Evolutionary conservation across 129 eudicot species (phyloP).

Genomic region (Chrysanthemum seticuspe): DNA sequence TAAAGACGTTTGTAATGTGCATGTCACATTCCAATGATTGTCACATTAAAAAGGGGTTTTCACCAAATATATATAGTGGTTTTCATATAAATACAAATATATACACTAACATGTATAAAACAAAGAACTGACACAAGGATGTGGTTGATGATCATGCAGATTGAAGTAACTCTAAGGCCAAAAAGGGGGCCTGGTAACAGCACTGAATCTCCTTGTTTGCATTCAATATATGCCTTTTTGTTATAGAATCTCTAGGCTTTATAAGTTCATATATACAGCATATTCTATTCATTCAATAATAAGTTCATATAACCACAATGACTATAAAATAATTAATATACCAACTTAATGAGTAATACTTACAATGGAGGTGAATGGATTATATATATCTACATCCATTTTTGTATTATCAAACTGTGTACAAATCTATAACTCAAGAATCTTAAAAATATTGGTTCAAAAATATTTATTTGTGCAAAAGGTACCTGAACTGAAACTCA

Average conservation of each 20-base stretch:
- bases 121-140: slow-evolving; percentile 16
- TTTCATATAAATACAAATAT: not conserved
- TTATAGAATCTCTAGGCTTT: slow-evolving; percentile 18
- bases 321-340: slow-evolving; percentile 5
- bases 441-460: slow-evolving; percentile 10
- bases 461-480: slow-evolving; percentile 51
- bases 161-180: slow-evolving; percentile 17
- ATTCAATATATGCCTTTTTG: slow-evolving; percentile 26
- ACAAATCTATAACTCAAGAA: slow-evolving; percentile 42
- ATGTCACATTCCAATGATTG: no score
- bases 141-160: slow-evolving; percentile 20
- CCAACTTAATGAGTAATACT: slow-evolving; percentile 32
- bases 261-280: slow-evolving; percentile 13
- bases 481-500: slow-evolving; percentile 86
- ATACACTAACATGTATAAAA: not conserved
- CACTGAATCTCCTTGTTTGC: slow-evolving; percentile 20
- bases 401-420: slow-evolving; percentile 36
- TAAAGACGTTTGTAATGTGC: no score
- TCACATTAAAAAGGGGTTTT: no score
- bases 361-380: slow-evolving; percentile 32
- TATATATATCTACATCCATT: slow-evolving; percentile 40
- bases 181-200: slow-evolving; percentile 23
- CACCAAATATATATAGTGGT: not conserved
- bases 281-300: slow-evolving; percentile 5
- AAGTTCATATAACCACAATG: slow-evolving; percentile 11